Evolutionary conservation across 2,329 filamentous ascomycete species (phyloP), one percentile per base, ranked within the genome.

Genomic region (Fusarium paranaense): DNA sequence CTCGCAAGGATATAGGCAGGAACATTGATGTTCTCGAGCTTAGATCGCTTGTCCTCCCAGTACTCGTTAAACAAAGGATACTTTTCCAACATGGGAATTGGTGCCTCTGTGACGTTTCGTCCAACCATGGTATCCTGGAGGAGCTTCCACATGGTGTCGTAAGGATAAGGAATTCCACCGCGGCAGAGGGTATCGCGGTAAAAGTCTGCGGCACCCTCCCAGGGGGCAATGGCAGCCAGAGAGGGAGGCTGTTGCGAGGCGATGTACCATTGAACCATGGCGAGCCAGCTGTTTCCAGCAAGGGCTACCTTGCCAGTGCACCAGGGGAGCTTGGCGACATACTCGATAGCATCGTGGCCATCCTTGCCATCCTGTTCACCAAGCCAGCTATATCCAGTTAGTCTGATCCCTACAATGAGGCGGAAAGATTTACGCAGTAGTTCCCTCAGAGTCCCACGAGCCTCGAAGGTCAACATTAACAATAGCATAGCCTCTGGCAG

Each of bases 161-260:
- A 52, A 30, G 47, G 47, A 30, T 52, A 52, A 52, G 35, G 78
- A 68, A 56, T 33, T 1, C 79, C 79, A 0, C 79, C 79, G 2
- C 79, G 75, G 8, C 63, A 75, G 32, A 79, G 62, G 0, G 69
- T 73, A 45, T 82, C 77, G 1, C 71, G 63, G 18, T 68, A 73
- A 5, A 64, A 35, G 25, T 71, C 64, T 0, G 40, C 61, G 5
- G 50, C 65, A 2, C 64, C 56, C 18, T 72, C 69, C 71, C 66
- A 73, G 0, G 71, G 71, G 2, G 69, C 69, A 9, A 73, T 73
- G 2, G 70, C 69, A 11, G 65, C 71, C 2, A 72, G 42, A 4
- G 37, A 33, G 1, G 65, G 70, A 11, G 54, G 54, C 32, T 37
- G 6, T 42, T 58, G 7, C 25, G 38, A 10, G 65, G 25, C 10